Evolutionary conservation across 208 protist genomes (phyloP).

Genomic region (Leishmania martiniquensis): DNA sequence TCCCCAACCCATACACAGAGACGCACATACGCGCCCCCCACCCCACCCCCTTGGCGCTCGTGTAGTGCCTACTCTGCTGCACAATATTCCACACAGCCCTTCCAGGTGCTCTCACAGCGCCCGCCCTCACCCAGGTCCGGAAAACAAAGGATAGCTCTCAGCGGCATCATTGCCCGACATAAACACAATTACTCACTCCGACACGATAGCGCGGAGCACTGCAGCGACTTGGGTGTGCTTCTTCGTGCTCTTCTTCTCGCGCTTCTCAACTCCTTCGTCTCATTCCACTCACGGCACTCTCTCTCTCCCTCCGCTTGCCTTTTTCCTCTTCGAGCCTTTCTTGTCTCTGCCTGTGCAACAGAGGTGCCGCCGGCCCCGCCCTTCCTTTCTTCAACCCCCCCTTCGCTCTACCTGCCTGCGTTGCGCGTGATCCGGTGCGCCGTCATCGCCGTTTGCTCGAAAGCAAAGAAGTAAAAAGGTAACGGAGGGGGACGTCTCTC

Average conservation of each 20-base stretch:
- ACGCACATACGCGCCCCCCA: not conserved
- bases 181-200: not conserved
- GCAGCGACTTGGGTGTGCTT: not conserved
- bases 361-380: no score
- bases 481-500: no score
- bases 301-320: not conserved
- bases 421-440: no score
- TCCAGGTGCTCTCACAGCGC: constrained; percentile 2
- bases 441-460: no score
- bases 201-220: not conserved
- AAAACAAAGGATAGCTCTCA: not conserved
- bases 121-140: not conserved
- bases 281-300: not conserved
- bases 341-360: no score
- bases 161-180: constrained; percentile 4
- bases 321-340: not conserved
- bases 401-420: no score
- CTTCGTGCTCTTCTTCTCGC: not conserved
- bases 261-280: not conserved
- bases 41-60: no score
- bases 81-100: not conserved
- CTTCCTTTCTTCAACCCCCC: no score
- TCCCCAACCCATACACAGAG: not conserved
- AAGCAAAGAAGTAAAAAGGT: no score
- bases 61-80: not conserved